phyloP scores from a whole-genome alignment of 169 alveolate species.

The Perkinsus chesapeaki region DNA sequence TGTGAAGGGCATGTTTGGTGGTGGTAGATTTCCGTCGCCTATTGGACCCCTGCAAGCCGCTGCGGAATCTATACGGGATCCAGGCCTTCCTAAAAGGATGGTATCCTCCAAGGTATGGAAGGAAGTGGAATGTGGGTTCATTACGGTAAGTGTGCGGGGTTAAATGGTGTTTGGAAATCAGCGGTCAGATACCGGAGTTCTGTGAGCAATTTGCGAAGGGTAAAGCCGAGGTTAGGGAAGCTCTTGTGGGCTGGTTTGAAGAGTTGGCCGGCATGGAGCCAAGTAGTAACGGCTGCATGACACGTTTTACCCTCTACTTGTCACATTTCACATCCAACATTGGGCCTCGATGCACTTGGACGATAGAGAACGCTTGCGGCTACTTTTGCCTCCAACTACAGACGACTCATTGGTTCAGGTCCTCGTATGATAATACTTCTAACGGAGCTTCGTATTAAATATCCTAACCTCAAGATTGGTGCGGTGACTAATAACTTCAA shows the following conservation, averaged over 20 bases:
- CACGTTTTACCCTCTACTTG: too few relatives aligned
- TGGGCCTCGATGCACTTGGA: too few relatives aligned
- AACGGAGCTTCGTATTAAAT: neutral
- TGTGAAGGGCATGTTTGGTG: neutral
- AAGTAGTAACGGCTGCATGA: neutral
- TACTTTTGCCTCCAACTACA: too few relatives aligned
- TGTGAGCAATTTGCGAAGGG: neutral
- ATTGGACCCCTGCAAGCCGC: neutral
- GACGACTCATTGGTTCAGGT: too few relatives aligned
- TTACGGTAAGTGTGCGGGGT: neutral
- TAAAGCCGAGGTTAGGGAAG: neutral
- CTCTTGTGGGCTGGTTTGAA: neutral
- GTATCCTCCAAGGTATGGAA: neutral
- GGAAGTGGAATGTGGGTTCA: neutral
- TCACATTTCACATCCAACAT: too few relatives aligned
- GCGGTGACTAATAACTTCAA: neutral
- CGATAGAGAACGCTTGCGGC: too few relatives aligned
- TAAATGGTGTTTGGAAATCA: neutral
- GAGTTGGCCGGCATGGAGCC: neutral
- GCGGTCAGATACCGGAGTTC: neutral
- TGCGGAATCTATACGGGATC: neutral
- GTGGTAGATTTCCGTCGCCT: neutral
- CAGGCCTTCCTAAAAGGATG: neutral
- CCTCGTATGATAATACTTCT: neutral
- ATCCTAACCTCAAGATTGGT: neutral